A percentile compares a stretch with the other conserved stretches of the same genome.
Conservation (phyloP, 352 stramenopile genomes). For the Blastocystis sp. region DNA sequence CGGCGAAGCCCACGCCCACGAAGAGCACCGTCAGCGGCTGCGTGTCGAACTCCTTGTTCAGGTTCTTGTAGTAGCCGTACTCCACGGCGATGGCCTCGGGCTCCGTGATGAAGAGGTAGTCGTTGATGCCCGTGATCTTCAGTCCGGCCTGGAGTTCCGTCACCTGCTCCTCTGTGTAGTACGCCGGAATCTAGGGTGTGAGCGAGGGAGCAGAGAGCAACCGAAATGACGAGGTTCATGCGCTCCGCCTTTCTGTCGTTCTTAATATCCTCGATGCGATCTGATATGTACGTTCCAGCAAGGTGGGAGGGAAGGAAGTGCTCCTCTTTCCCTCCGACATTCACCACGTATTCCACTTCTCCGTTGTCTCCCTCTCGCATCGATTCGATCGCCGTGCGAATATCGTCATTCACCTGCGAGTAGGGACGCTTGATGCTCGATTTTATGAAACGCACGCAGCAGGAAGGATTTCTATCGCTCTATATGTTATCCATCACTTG, state of each 20-base stretch:
- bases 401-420: neutral
- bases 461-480: constrained; percentile 20
- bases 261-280: constrained; percentile 56
- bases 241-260: constrained; percentile 11
- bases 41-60: constrained; percentile 20
- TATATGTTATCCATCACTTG: neutral
- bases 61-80: constrained; percentile 30
- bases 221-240: constrained; percentile 42
- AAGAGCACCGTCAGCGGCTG: constrained; percentile 29
- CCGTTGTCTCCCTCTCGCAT: constrained; percentile 20
- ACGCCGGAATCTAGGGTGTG: neutral
- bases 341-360: constrained; percentile 28
- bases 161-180: constrained; percentile 7
- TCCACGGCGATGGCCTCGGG: constrained; percentile 26
- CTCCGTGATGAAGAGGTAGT: constrained; percentile 51
- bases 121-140: neutral
- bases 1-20: constrained; percentile 46
- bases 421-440: constrained; percentile 56
- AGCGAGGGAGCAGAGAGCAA: neutral
- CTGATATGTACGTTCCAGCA: constrained; percentile 23
- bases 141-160: constrained; percentile 42
- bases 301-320: constrained; percentile 10
- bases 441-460: constrained; percentile 37
- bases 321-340: constrained; percentile 8
- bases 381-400: neutral